phyloP scores from a whole-genome alignment of 768 basidiomycete species.

The Kwoniella sp. region DNA sequence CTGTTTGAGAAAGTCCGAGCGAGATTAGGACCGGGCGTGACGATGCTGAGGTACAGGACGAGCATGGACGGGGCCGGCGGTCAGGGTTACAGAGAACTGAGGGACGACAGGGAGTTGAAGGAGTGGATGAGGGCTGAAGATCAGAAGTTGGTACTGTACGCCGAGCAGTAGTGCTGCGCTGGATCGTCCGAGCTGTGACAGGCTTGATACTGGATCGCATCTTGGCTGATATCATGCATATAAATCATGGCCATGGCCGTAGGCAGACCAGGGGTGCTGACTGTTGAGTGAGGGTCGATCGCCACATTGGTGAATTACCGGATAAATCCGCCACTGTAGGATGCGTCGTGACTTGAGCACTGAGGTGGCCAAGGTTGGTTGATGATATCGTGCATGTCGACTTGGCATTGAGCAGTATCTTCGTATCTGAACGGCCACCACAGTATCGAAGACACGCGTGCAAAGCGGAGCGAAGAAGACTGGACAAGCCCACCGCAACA shows the following conservation, averaged over 20 bases:
- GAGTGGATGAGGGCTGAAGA: slow-evolving; percentile 48
- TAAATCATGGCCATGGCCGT: background rate
- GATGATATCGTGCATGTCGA: too few relatives aligned
- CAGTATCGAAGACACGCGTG: too few relatives aligned
- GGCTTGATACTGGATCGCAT: background rate
- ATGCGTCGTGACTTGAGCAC: too few relatives aligned
- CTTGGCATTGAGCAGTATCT: too few relatives aligned
- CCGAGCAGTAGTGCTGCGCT: slow-evolving; percentile 25
- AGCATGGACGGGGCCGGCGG: slow-evolving; percentile 22
- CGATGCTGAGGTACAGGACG: slow-evolving; percentile 63
- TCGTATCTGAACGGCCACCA: too few relatives aligned
- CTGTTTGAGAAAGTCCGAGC: slow-evolving; percentile 88
- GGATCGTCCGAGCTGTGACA: background rate
- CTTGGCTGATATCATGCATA: background rate
- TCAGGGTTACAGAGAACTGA: slow-evolving; percentile 38
- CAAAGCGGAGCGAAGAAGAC: too few relatives aligned
- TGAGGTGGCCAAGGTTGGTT: too few relatives aligned
- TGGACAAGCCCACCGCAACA: too few relatives aligned
- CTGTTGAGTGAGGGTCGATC: too few relatives aligned
- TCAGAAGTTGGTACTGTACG: slow-evolving; percentile 49
- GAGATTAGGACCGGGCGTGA: slow-evolving; percentile 71
- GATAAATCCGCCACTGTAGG: too few relatives aligned
- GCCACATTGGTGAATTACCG: too few relatives aligned
- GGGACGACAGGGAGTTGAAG: slow-evolving; percentile 43
- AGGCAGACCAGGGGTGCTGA: background rate